phyloP scores from a whole-genome alignment of 2,329 filamentous ascomycete species.

The Alternaria sp. region DNA sequence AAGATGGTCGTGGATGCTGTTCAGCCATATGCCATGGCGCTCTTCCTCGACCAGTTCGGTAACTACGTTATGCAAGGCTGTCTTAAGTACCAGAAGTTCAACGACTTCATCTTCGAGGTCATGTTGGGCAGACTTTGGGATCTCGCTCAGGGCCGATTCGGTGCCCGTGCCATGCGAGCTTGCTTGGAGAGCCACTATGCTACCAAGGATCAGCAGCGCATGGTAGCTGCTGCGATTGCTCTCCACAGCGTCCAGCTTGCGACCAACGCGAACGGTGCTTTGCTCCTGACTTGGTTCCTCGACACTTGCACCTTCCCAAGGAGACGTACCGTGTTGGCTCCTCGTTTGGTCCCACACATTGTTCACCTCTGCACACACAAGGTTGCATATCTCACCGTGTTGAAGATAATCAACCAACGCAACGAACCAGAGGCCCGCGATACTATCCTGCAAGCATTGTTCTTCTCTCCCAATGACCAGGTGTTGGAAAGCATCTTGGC shows the following conservation, averaged over 20 bases:
- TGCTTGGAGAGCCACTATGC: conserved; percentile 96
- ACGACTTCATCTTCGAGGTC: conserved; percentile 96
- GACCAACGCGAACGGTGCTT: conserved; percentile 92
- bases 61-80: conserved; percentile 99
- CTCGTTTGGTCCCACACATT: conserved; percentile 88
- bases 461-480: conserved; percentile 88
- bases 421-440: conserved; percentile 92
- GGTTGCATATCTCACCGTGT: conserved; percentile 93
- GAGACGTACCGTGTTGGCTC: conserved; percentile 88
- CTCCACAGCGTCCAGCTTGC: conserved; percentile 95
- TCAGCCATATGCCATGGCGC: conserved; percentile 83
- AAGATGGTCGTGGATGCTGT: conserved; percentile 82
- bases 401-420: conserved; percentile 98
- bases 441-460: conserved; percentile 85
- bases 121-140: conserved; percentile 97
- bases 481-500: conserved; percentile 88
- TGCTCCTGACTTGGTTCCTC: conserved; percentile 95
- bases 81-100: conserved; percentile 88
- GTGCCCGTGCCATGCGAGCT: conserved; percentile 93
- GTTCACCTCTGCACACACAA: conserved; percentile 98
- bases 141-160: conserved; percentile 89
- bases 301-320: conserved; percentile 97
- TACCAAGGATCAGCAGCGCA: conserved; percentile 92
- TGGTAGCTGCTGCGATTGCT: conserved; percentile 94
- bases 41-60: conserved; percentile 97